phyloP scores from a whole-genome alignment of 2,329 filamentous ascomycete genomes.

The Microcera coccophila region DNA sequence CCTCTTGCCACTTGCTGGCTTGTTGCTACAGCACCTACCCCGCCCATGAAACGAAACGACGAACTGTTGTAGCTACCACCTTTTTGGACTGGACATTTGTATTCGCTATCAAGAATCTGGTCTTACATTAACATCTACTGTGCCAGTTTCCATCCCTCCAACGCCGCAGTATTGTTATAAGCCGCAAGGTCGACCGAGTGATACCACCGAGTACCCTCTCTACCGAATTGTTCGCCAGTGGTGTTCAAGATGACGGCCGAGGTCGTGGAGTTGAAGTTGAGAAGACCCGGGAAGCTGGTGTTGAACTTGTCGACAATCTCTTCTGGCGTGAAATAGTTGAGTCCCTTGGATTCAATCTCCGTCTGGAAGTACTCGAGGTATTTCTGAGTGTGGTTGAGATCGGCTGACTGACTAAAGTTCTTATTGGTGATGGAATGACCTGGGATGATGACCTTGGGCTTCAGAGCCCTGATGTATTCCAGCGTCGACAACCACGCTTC shows the following conservation, averaged over 20 bases:
- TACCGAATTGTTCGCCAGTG: conserved; percentile 8
- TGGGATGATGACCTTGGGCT: conserved; percentile 5
- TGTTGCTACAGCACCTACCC: too few species aligned
- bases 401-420: neutral
- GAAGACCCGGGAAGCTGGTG: conserved; percentile 5
- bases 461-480: conserved; percentile 3
- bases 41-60: too few species aligned
- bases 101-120: too few species aligned
- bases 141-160: too few species aligned
- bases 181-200: conserved; percentile 5
- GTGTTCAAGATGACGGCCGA: conserved; percentile 5
- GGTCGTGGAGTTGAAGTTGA: conserved; percentile 1
- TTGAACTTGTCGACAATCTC: conserved; percentile 5
- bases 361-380: conserved; percentile 8
- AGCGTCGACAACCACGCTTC: conserved; percentile 10
- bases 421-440: conserved; percentile 6
- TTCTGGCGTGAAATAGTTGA: conserved; percentile 6
- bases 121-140: too few species aligned
- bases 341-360: conserved; percentile 7
- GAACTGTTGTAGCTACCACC: too few species aligned
- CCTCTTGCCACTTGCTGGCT: too few species aligned
- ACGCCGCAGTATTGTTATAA: too few species aligned
- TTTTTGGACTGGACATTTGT: too few species aligned
- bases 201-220: conserved; percentile 2
- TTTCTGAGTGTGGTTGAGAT: conserved; percentile 5